phyloP scores from a whole-genome alignment of 2,329 filamentous ascomycete species.

The Bipolaris victoriae region DNA sequence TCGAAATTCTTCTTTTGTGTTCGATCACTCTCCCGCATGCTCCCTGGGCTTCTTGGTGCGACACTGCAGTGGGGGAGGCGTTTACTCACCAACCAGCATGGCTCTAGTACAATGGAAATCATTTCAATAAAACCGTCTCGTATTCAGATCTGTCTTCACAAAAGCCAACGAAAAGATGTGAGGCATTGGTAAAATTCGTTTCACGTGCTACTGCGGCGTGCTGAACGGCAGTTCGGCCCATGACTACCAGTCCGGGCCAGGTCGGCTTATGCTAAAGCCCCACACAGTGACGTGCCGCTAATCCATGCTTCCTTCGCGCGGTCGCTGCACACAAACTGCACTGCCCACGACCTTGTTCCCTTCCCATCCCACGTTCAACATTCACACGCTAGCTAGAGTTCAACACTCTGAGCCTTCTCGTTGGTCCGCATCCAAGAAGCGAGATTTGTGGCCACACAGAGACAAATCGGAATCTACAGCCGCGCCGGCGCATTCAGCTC shows the following conservation, averaged over 20 bases:
- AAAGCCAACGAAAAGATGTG: neutral
- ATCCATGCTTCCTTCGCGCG: conserved; percentile 11
- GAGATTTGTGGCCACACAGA: neutral
- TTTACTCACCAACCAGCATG: neutral
- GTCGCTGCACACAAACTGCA: conserved; percentile 1
- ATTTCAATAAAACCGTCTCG: neutral
- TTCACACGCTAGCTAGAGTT: conserved; percentile 39
- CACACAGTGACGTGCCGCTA: conserved; percentile 19
- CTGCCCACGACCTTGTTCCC: conserved; percentile 11
- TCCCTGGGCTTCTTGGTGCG: neutral
- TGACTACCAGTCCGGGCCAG: conserved; percentile 10
- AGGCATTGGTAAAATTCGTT: neutral
- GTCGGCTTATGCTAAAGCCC: conserved; percentile 5
- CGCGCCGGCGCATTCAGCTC: conserved; percentile 1
- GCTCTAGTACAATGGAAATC: too few species aligned
- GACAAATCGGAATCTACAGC: conserved; percentile 1
- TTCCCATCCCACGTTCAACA: conserved; percentile 26
- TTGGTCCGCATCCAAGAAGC: conserved; percentile 5
- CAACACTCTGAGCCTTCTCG: conserved; percentile 42
- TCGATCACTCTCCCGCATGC: conserved; percentile 5
- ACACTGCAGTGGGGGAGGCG: neutral
- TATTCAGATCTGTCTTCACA: neutral
- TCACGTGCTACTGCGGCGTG: conserved; percentile 1
- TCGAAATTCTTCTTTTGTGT: conserved; percentile 6
- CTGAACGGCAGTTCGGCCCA: conserved; percentile 9